phyloP scores from a whole-genome alignment of 805 yeast species.

The Wickerhamomyces bovis region DNA sequence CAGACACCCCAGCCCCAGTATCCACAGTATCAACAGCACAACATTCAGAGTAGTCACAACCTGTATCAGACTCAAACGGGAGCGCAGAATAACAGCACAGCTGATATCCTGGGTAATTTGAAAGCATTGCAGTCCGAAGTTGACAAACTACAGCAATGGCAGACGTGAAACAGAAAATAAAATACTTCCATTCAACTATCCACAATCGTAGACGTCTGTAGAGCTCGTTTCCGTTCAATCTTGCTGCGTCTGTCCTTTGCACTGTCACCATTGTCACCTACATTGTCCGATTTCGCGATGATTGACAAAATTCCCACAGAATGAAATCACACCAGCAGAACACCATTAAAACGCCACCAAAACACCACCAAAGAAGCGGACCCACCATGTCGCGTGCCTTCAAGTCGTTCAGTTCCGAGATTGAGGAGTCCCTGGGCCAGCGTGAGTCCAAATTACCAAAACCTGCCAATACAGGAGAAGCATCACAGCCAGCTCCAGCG shows the following conservation, averaged over 20 bases:
- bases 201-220: no score
- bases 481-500: slow-evolving; percentile 20
- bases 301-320: neutral
- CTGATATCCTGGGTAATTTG: slow-evolving; percentile 57
- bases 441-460: neutral
- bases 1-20: neutral
- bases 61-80: slow-evolving; percentile 16
- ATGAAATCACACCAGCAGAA: no score
- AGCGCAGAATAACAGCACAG: slow-evolving; percentile 21
- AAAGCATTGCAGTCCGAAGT: slow-evolving; percentile 67
- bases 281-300: neutral
- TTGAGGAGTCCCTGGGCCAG: slow-evolving; percentile 16
- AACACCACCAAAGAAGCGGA: neutral
- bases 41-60: slow-evolving; percentile 5
- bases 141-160: slow-evolving; percentile 37
- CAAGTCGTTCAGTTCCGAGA: slow-evolving; percentile 25
- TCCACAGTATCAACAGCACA: slow-evolving; percentile 4
- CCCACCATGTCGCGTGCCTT: slow-evolving; percentile 7
- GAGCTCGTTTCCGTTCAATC: no score
- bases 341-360: no score
- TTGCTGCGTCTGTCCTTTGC: no score
- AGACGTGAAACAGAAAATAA: no score
- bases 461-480: no score
- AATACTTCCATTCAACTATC: no score
- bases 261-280: no score